Conservation (phyloP, 495 filamentous ascomycete genomes). For the Neurospora africana region DNA sequence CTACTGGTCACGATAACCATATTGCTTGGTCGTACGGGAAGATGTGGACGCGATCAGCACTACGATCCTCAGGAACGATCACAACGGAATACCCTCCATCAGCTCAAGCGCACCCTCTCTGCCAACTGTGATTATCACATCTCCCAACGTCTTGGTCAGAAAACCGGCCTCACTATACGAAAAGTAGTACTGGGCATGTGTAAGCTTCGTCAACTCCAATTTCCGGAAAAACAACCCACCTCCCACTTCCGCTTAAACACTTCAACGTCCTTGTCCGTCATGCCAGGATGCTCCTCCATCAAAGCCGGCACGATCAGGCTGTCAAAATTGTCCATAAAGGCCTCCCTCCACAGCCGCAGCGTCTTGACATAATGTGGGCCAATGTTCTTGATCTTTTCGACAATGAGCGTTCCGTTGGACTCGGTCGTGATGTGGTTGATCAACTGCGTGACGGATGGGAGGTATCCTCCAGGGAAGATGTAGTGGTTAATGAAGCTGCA, state of each 20-base stretch:
- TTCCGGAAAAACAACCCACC: constrained; percentile 22
- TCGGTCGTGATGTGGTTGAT: constrained; percentile 48
- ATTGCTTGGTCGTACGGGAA: background rate
- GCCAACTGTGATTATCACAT: constrained; percentile 57
- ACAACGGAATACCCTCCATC: constrained; percentile 50
- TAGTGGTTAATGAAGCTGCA: constrained; percentile 57
- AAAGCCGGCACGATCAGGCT: constrained; percentile 44
- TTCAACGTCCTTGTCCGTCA: constrained; percentile 48
- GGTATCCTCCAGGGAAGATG: constrained; percentile 65
- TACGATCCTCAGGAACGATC: background rate
- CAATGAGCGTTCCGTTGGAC: constrained; percentile 45
- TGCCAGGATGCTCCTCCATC: constrained; percentile 38
- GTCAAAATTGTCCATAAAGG: constrained; percentile 51
- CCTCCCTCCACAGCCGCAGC: constrained; percentile 54
- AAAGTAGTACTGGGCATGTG: constrained; percentile 51
- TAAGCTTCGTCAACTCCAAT: background rate
- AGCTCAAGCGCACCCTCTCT: constrained; percentile 56
- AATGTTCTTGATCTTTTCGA: constrained; percentile 56
- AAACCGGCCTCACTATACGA: constrained; percentile 65
- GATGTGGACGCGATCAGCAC: background rate
- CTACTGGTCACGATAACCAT: background rate
- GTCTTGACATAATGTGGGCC: constrained; percentile 62
- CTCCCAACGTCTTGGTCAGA: constrained; percentile 55
- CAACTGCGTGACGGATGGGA: constrained; percentile 55
- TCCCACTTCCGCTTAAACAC: constrained; percentile 61